These are phyloP conservation scores for Boletus vinaceobasis DNA, from an alignment of 768 basidiomycete genomes.

Conservation along the genomic window DNA sequence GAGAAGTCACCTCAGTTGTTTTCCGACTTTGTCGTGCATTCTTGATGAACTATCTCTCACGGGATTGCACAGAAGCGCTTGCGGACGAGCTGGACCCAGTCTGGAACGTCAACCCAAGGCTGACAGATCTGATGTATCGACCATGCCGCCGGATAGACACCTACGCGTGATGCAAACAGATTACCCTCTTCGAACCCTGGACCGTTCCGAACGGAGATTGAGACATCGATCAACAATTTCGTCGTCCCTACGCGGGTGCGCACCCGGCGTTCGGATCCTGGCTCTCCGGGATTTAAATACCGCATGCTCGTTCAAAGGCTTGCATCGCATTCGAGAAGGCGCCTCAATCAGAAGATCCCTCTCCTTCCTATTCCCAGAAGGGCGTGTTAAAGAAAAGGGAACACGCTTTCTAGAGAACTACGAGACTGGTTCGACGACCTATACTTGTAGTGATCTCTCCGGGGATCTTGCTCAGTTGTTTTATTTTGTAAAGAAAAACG, in stretches of 20 bases:
- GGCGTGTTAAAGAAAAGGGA: slow-evolving; percentile 4
- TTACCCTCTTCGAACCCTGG: slow-evolving; percentile 6
- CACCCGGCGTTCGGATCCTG: slow-evolving; percentile 6
- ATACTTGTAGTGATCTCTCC: neutral
- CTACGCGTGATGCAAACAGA: neutral
- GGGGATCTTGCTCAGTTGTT: neutral
- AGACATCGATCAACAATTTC: neutral
- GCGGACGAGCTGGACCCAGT: slow-evolving; percentile 3
- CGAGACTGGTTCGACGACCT: slow-evolving; percentile 12
- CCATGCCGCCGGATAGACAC: neutral
- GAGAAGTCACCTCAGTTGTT: too few relatives aligned
- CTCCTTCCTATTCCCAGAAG: slow-evolving; percentile 9
- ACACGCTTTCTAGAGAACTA: slow-evolving; percentile 7
- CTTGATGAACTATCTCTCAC: neutral
- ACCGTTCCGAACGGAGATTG: slow-evolving; percentile 14
- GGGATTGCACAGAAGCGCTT: slow-evolving; percentile 16
- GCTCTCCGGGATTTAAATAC: neutral
- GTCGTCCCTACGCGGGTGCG: too few relatives aligned
- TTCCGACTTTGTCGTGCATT: neutral
- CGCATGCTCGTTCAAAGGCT: neutral
- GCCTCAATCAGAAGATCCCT: slow-evolving; percentile 8
- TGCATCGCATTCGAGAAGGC: slow-evolving; percentile 13
- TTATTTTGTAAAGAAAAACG: neutral
- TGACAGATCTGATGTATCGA: neutral
- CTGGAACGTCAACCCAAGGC: slow-evolving; percentile 23